Conservation (phyloP, 106 monocot species). For the Allium fistulosum region DNA sequence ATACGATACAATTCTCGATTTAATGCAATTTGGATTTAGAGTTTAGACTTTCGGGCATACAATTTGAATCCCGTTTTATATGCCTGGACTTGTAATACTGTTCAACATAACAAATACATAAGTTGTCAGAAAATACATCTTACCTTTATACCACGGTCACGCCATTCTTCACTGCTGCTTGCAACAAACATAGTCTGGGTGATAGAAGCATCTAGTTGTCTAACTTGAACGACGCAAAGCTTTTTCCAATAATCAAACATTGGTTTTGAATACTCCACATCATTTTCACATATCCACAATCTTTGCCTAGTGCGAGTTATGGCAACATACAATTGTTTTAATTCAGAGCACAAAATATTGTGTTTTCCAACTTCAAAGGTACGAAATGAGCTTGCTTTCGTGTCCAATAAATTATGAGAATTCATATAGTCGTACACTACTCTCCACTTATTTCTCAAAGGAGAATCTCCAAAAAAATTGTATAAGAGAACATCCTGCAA, state of each 20-base stretch:
- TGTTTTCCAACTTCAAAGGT: slow-evolving; percentile 33
- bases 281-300: slow-evolving; percentile 64
- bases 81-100: no score
- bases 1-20: no score
- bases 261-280: slow-evolving; percentile 29
- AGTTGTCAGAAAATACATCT: neutral
- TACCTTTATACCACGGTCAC: slow-evolving; percentile 46
- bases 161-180: slow-evolving; percentile 53
- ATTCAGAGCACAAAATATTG: slow-evolving; percentile 56
- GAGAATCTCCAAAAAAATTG: slow-evolving; percentile 59
- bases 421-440: slow-evolving; percentile 59
- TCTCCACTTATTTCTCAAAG: slow-evolving; percentile 53
- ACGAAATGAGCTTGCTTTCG: slow-evolving; percentile 11
- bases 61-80: no score
- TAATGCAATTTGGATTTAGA: no score
- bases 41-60: no score
- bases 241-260: slow-evolving; percentile 76
- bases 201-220: slow-evolving; percentile 25
- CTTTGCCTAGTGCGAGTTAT: slow-evolving; percentile 65
- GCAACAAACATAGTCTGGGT: slow-evolving; percentile 23
- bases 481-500: slow-evolving; percentile 67
- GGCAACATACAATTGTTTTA: slow-evolving; percentile 80
- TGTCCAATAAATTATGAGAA: slow-evolving; percentile 1
- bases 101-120: neutral
- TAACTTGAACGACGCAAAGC: slow-evolving; percentile 43